phyloP scores from a whole-genome alignment of 805 yeast species.

The Nakazawaea ernobii region DNA sequence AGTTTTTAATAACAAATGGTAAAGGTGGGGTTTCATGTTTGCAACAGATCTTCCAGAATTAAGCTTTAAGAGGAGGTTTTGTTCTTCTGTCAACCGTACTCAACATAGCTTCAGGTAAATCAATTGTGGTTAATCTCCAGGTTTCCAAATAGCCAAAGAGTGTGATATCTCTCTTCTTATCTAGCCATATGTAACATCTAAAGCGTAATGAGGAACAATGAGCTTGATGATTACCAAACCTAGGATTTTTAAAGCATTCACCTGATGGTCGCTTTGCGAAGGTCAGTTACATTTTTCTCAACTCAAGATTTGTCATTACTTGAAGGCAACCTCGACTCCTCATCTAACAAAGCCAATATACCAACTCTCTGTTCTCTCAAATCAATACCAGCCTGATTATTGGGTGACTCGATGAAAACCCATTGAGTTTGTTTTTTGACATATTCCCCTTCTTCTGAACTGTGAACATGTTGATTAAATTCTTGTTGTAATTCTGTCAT shows the following conservation, averaged over 20 bases:
- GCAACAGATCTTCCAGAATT: slow-evolving; percentile 28
- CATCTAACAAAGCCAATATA: slow-evolving; percentile 82
- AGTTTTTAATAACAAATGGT: slow-evolving; percentile 90
- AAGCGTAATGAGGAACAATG: slow-evolving; percentile 88
- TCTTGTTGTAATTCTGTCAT: slow-evolving; percentile 96
- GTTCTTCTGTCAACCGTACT: slow-evolving; percentile 56
- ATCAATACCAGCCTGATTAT: slow-evolving; percentile 94
- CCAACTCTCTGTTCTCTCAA: slow-evolving; percentile 88
- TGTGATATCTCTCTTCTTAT: slow-evolving; percentile 95
- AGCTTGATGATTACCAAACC: slow-evolving; percentile 91
- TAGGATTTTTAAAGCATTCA: slow-evolving; percentile 81
- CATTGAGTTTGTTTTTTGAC: slow-evolving; percentile 89
- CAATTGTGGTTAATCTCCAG: slow-evolving; percentile 62
- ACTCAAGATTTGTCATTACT: slow-evolving; percentile 92
- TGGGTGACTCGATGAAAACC: slow-evolving; percentile 93
- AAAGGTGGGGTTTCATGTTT: slow-evolving; percentile 82
- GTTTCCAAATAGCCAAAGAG: slow-evolving; percentile 93
- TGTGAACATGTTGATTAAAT: slow-evolving; percentile 95
- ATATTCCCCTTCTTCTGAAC: slow-evolving; percentile 94
- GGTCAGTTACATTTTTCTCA: slow-evolving; percentile 80
- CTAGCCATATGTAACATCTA: slow-evolving; percentile 91
- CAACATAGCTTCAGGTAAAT: slow-evolving; percentile 59
- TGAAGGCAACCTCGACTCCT: slow-evolving; percentile 90
- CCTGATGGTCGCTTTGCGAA: slow-evolving; percentile 73
- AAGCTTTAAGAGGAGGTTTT: slow-evolving; percentile 33